Evolutionary conservation across 2,329 filamentous ascomycete species (phyloP).

Genomic region (Sporothrix curviconia): DNA sequence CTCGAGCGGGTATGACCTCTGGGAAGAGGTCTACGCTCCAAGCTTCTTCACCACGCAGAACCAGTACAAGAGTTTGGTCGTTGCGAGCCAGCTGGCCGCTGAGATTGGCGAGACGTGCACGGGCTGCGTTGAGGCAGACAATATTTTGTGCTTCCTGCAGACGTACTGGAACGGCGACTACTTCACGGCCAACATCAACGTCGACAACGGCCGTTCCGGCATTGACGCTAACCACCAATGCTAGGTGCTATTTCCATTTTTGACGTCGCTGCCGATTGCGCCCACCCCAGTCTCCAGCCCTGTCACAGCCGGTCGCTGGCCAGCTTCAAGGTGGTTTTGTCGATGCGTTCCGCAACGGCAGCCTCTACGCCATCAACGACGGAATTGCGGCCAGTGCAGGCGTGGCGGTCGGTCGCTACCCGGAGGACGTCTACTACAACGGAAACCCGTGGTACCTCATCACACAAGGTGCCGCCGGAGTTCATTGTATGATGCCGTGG

Average conservation of each 20-base stretch:
- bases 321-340: slow-evolving; percentile 4
- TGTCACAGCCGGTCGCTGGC: slow-evolving; percentile 1
- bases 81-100: not conserved
- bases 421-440: not conserved
- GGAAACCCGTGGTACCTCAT: slow-evolving; percentile 3
- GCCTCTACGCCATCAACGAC: not conserved
- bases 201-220: not conserved
- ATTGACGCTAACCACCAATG: slow-evolving; percentile 1
- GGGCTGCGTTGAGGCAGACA: not conserved
- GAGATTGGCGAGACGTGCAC: not conserved
- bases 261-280: not conserved
- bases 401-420: not conserved
- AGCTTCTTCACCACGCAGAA: not conserved
- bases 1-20: not conserved
- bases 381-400: not conserved
- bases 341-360: not conserved
- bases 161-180: not conserved
- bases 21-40: not conserved
- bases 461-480: not conserved
- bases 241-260: slow-evolving; percentile 3
- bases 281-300: not conserved
- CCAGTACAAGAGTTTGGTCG: not conserved
- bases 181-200: slow-evolving; percentile 1
- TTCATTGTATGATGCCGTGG: not conserved
- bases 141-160: not conserved